phyloP scores from a whole-genome alignment of 1,284 basidiomycete species.

The Boletus sp. region DNA sequence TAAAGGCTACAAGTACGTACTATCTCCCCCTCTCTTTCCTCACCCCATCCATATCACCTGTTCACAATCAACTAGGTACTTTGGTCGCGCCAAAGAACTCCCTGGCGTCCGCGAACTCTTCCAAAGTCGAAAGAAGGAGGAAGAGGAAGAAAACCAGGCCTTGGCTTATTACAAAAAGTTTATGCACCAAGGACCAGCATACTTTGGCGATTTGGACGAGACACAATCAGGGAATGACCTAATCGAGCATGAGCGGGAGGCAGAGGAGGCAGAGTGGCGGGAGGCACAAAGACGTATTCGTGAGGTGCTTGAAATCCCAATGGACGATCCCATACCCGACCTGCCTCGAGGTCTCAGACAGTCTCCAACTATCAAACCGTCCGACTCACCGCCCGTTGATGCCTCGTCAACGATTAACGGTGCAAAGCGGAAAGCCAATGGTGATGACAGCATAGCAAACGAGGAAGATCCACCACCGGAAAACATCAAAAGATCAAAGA shows the following conservation, averaged over 20 bases:
- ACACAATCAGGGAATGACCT: constrained; percentile 53
- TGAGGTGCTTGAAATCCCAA: constrained; percentile 52
- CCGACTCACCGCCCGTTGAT: constrained; percentile 22
- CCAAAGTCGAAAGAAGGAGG: constrained; percentile 74
- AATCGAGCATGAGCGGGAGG: constrained; percentile 65
- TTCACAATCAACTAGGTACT: constrained; percentile 61
- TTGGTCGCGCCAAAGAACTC: constrained; percentile 93
- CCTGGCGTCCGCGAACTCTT: constrained; percentile 96
- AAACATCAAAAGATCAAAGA: constrained; percentile 20
- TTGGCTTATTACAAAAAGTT: constrained; percentile 85
- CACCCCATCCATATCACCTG: neutral
- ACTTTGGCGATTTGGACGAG: constrained; percentile 93
- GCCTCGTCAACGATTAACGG: constrained; percentile 14
- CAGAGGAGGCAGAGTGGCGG: constrained; percentile 80
- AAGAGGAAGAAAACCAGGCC: constrained; percentile 80
- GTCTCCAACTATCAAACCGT: constrained; percentile 18
- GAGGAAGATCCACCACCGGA: constrained; percentile 16
- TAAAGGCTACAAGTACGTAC: constrained; percentile 92
- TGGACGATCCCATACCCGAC: constrained; percentile 48
- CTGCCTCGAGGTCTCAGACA: constrained; percentile 37
- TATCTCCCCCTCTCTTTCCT: too few relatives aligned
- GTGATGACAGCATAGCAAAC: constrained; percentile 37
- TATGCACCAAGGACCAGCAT: constrained; percentile 80
- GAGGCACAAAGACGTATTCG: constrained; percentile 57
- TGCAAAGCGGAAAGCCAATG: constrained; percentile 52